Evolutionary conservation across 257 asterid genomes (phyloP).

Genomic region (Eucommia ulmoides): DNA sequence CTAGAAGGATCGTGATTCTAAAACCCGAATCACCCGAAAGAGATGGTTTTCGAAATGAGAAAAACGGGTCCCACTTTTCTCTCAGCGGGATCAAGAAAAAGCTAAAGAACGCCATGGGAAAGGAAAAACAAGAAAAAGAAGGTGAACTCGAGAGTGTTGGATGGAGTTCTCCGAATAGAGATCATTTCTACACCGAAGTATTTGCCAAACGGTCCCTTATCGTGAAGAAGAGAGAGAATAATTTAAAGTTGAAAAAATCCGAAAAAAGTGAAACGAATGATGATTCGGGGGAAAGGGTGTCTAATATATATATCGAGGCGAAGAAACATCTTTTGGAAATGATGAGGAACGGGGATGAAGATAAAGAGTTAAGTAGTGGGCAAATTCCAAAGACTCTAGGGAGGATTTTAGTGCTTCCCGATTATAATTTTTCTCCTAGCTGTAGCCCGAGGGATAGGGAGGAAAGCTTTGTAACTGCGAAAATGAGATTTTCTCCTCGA

Average conservation of each 20-base stretch:
- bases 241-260: conserved; percentile 26
- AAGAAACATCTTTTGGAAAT: conserved; percentile 86
- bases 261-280: conserved; percentile 23
- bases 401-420: conserved; percentile 64
- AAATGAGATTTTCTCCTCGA: conserved; percentile 33
- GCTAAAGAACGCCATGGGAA: conserved; percentile 77
- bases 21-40: conserved; percentile 26
- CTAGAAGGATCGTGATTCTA: conserved; percentile 52
- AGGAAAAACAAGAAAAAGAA: conserved; percentile 54
- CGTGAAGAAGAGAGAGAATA: conserved; percentile 31
- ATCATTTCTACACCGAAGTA: conserved; percentile 75
- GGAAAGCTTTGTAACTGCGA: conserved; percentile 32
- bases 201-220: conserved; percentile 43
- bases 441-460: conserved; percentile 47
- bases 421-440: conserved; percentile 44
- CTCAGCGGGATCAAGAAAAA: conserved; percentile 75
- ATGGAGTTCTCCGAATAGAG: conserved; percentile 94
- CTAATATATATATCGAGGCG: conserved; percentile 75
- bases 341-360: conserved; percentile 39
- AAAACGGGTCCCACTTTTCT: conserved; percentile 52
- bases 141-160: conserved; percentile 38
- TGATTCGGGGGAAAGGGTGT: conserved; percentile 24
- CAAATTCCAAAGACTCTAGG: conserved; percentile 59
- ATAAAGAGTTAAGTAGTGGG: conserved; percentile 23
- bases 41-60: conserved; percentile 27